Evolutionary conservation across 768 basidiomycete genomes (phyloP).

Genomic region (Trametes cinnabarina): DNA sequence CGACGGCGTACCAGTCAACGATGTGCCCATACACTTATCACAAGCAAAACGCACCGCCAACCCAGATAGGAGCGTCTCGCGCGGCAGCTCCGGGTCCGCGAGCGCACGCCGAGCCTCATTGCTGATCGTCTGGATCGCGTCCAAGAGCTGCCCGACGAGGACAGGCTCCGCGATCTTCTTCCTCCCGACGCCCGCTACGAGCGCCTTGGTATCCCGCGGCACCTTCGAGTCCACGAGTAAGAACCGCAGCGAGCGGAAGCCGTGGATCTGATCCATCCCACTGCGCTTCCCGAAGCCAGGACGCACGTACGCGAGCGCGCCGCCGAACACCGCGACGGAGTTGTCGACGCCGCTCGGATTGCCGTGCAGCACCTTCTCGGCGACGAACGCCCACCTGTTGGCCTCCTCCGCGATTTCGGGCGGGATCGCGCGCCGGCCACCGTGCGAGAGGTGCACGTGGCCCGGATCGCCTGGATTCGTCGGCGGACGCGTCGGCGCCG

Average conservation of each 20-base stretch:
- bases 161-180: constrained; percentile 81
- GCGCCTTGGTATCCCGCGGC: constrained; percentile 89
- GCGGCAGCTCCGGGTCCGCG: constrained; percentile 68
- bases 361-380: constrained; percentile 95
- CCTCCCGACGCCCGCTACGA: constrained; percentile 86
- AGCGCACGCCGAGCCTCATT: constrained; percentile 77
- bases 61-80: constrained; percentile 59
- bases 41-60: constrained; percentile 58
- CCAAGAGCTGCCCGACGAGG: constrained; percentile 70
- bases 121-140: constrained; percentile 80
- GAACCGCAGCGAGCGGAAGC: constrained; percentile 89
- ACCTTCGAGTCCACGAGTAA: constrained; percentile 91
- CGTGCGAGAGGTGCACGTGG: constrained; percentile 62
- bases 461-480: constrained; percentile 36
- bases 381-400: constrained; percentile 91
- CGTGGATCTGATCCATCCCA: constrained; percentile 82
- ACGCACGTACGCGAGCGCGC: constrained; percentile 86
- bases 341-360: constrained; percentile 98
- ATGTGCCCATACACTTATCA: neutral
- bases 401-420: constrained; percentile 68
- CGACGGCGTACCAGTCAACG: constrained; percentile 16
- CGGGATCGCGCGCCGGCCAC: constrained; percentile 65
- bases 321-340: constrained; percentile 88
- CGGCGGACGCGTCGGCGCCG: constrained; percentile 40
- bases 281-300: constrained; percentile 73